Evolutionary conservation across 164 flowering plant species (phyloP).

Genomic region (Hamamelis virginiana): DNA sequence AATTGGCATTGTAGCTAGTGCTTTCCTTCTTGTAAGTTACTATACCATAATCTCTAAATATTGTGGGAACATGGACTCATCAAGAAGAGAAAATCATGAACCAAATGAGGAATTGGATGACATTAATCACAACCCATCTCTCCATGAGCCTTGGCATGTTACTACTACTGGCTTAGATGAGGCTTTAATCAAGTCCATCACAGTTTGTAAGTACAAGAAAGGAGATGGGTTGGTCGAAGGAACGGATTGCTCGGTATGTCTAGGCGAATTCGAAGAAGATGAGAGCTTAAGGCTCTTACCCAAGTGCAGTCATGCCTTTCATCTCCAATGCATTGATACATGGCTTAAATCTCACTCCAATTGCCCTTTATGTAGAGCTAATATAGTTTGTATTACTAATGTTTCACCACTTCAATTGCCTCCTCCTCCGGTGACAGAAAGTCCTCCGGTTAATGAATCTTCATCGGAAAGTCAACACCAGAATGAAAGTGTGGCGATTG

Average conservation of each 20-base stretch:
- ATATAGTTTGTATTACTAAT: constrained; percentile 22
- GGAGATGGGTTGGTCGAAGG: constrained; percentile 69
- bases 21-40: constrained; percentile 71
- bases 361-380: constrained; percentile 84
- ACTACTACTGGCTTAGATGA: constrained; percentile 62
- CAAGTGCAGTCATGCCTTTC: constrained; percentile 89
- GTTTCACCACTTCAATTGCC: constrained; percentile 21
- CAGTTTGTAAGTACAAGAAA: constrained; percentile 60
- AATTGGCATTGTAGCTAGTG: constrained; percentile 69
- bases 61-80: constrained; percentile 38
- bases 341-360: constrained; percentile 79
- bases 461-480: constrained; percentile 16
- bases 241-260: constrained; percentile 84
- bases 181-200: constrained; percentile 58
- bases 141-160: constrained; percentile 47
- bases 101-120: constrained; percentile 27
- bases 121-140: constrained; percentile 24
- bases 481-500: constrained; percentile 12
- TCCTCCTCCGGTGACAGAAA: constrained; percentile 21
- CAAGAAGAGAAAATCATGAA: constrained; percentile 13
- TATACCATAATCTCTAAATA: constrained; percentile 59
- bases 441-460: constrained; percentile 5
- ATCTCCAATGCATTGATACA: constrained; percentile 74
- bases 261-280: constrained; percentile 67
- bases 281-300: constrained; percentile 74